Evolutionary conservation across 2,329 filamentous ascomycete genomes (phyloP).

Genomic region (Neonectria magnoliae): DNA sequence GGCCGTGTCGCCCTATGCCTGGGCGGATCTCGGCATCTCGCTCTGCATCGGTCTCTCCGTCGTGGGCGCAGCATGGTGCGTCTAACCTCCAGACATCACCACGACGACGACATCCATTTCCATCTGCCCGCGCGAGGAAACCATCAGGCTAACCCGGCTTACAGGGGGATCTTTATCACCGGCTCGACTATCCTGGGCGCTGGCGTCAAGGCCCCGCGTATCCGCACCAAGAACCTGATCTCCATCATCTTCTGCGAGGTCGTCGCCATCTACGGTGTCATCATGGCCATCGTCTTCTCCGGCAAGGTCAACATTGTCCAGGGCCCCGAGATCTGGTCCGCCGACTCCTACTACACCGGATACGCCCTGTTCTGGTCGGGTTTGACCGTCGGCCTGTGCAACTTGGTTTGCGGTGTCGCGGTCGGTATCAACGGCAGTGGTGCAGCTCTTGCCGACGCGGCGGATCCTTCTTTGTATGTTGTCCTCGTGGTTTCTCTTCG

Average conservation of each 20-base stretch:
- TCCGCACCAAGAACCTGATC: constrained; percentile 99
- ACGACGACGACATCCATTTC: constrained; percentile 14
- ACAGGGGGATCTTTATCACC: constrained; percentile 98
- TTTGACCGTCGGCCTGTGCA: constrained; percentile 93
- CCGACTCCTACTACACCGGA: constrained; percentile 90
- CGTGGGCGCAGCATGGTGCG: constrained; percentile 95
- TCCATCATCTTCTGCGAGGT: constrained; percentile 99
- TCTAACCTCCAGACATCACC: constrained; percentile 26
- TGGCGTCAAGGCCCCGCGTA: constrained; percentile 94
- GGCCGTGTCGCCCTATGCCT: constrained; percentile 91
- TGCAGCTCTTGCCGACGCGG: constrained; percentile 94
- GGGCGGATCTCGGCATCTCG: constrained; percentile 89
- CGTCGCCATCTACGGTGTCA: constrained; percentile 99
- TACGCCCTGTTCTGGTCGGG: constrained; percentile 97
- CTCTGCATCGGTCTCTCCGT: constrained; percentile 97
- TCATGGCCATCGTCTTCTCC: constrained; percentile 99
- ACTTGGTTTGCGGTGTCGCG: constrained; percentile 93
- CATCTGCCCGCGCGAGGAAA: not conserved
- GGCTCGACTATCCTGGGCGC: constrained; percentile 97
- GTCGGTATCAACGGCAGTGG: constrained; percentile 99
- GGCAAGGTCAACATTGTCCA: constrained; percentile 79
- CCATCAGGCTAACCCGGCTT: constrained; percentile 30
- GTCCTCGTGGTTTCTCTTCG: constrained; percentile 7
- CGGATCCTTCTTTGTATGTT: constrained; percentile 86
- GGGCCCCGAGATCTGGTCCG: constrained; percentile 74